Conservation (phyloP, 2,329 filamentous ascomycete species). For the Penicillium freii region DNA sequence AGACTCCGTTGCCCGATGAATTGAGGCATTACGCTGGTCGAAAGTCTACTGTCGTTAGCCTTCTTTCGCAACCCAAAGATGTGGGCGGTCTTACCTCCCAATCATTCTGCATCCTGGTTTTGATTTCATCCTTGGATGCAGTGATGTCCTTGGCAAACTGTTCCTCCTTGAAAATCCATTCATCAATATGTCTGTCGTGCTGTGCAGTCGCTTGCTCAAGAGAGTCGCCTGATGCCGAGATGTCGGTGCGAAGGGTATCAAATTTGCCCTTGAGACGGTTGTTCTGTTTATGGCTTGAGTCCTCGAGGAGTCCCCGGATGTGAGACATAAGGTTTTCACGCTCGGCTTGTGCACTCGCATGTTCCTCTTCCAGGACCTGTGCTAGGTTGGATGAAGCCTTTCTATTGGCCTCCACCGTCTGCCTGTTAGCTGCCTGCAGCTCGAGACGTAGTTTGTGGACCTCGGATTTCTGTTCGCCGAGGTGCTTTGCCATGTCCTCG, state of each 20-base stretch:
- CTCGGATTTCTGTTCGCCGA: conserved; percentile 74
- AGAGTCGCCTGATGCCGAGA: conserved; percentile 62
- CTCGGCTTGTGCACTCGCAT: conserved; percentile 68
- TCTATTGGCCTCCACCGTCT: conserved; percentile 66
- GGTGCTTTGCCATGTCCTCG: conserved; percentile 71
- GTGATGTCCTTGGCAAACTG: conserved; percentile 68
- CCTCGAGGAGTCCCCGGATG: conserved; percentile 72
- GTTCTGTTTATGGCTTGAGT: conserved; percentile 72
- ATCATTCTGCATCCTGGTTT: conserved; percentile 79
- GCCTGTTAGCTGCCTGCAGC: conserved; percentile 66
- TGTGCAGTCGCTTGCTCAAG: conserved; percentile 65
- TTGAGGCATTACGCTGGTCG: conserved; percentile 75
- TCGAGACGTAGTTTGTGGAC: conserved; percentile 70
- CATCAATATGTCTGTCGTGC: conserved; percentile 70
- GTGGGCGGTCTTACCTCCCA: conserved; percentile 64
- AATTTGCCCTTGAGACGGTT: conserved; percentile 65
- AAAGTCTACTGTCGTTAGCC: conserved; percentile 55
- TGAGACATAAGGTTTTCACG: conserved; percentile 71
- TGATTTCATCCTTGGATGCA: conserved; percentile 72
- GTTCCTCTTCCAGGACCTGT: conserved; percentile 72
- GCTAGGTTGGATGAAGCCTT: conserved; percentile 66
- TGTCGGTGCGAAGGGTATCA: conserved; percentile 60
- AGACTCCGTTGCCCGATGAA: conserved; percentile 77
- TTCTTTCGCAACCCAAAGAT: not conserved
- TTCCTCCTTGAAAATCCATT: conserved; percentile 69